A percentile compares a stretch with the other conserved stretches of the same genome.
These are phyloP conservation scores for Geoglossum glabrum DNA, from an alignment of 495 filamentous ascomycete genomes.

Conservation along the genomic window DNA sequence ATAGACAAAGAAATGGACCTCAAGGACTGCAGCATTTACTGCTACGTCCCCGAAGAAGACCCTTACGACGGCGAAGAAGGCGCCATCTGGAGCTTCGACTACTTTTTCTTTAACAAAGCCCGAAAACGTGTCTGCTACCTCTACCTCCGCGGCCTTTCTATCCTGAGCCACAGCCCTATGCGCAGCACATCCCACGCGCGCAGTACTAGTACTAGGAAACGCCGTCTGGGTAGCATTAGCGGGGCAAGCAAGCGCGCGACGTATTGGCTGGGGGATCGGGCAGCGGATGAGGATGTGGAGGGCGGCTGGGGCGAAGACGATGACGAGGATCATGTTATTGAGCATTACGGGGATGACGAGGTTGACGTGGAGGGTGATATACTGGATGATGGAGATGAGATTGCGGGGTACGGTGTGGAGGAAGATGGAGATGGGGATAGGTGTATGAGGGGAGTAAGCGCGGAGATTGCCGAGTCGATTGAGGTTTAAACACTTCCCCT, in stretches of 20 bases:
- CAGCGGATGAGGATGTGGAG: conserved; percentile 18
- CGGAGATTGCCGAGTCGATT: conserved; percentile 54
- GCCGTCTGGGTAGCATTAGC: conserved; percentile 21
- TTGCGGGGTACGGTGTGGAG: conserved; percentile 17
- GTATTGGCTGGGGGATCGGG: conserved; percentile 57
- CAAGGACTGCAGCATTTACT: conserved; percentile 66
- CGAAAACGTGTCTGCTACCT: conserved; percentile 90
- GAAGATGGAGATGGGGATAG: conserved; percentile 24
- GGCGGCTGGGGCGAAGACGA: conserved; percentile 6
- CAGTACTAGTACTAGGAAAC: conserved; percentile 12
- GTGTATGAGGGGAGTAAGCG: conserved; percentile 45
- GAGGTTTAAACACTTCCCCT: conserved; percentile 26
- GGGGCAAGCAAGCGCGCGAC: conserved; percentile 56
- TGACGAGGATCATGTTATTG: conserved; percentile 18
- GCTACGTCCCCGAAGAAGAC: conserved; percentile 65
- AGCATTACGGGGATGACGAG: conserved; percentile 22
- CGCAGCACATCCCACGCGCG: conserved; percentile 13
- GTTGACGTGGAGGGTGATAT: conserved; percentile 27
- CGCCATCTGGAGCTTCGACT: conserved; percentile 85
- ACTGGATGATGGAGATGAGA: conserved; percentile 6
- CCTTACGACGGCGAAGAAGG: conserved; percentile 76
- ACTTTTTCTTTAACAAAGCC: conserved; percentile 91
- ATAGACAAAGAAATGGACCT: conserved; percentile 86
- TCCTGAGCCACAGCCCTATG: conserved; percentile 48
- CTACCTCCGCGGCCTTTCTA: conserved; percentile 68